Conservation (phyloP, 208 protist species). For the Wallacemonas sp. region DNA sequence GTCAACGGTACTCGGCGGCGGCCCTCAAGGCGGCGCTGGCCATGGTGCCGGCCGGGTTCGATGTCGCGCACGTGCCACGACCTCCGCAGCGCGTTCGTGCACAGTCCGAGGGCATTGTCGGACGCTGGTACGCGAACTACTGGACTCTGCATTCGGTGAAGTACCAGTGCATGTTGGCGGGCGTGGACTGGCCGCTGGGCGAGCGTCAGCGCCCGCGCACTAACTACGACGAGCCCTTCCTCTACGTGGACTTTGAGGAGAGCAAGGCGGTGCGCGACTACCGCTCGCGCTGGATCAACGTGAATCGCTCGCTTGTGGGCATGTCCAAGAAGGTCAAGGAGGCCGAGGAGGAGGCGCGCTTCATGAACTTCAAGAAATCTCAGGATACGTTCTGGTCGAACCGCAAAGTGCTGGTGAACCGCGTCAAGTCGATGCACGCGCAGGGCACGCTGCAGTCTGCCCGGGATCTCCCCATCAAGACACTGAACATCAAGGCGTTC, state of each 20-base stretch:
- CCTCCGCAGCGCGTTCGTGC: slow-evolving; percentile 86
- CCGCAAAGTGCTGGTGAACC: slow-evolving; percentile 89
- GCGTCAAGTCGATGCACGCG: slow-evolving; percentile 91
- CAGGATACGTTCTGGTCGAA: slow-evolving; percentile 92
- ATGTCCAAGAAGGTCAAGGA: slow-evolving; percentile 91
- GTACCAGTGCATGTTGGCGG: slow-evolving; percentile 83
- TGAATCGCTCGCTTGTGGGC: slow-evolving; percentile 86
- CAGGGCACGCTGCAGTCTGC: slow-evolving; percentile 73
- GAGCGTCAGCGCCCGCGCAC: slow-evolving; percentile 76
- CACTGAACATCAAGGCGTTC: slow-evolving; percentile 89
- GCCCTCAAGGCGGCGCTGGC: slow-evolving; percentile 69
- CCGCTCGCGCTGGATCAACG: slow-evolving; percentile 91
- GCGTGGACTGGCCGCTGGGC: slow-evolving; percentile 80
- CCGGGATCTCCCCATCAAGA: slow-evolving; percentile 84
- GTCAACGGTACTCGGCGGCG: slow-evolving; percentile 72
- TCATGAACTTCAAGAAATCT: slow-evolving; percentile 82
- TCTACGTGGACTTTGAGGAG: slow-evolving; percentile 92
- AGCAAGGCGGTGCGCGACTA: slow-evolving; percentile 88
- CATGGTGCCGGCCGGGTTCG: slow-evolving; percentile 83
- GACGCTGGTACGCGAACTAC: slow-evolving; percentile 92
- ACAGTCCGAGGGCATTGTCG: slow-evolving; percentile 87
- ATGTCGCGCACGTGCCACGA: slow-evolving; percentile 78
- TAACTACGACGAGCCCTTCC: slow-evolving; percentile 91
- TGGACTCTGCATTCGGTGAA: slow-evolving; percentile 90
- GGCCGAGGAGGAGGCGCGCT: slow-evolving; percentile 86